Evolutionary conservation across 352 stramenopile species (phyloP).

Genomic region (Pythium aquatile): DNA sequence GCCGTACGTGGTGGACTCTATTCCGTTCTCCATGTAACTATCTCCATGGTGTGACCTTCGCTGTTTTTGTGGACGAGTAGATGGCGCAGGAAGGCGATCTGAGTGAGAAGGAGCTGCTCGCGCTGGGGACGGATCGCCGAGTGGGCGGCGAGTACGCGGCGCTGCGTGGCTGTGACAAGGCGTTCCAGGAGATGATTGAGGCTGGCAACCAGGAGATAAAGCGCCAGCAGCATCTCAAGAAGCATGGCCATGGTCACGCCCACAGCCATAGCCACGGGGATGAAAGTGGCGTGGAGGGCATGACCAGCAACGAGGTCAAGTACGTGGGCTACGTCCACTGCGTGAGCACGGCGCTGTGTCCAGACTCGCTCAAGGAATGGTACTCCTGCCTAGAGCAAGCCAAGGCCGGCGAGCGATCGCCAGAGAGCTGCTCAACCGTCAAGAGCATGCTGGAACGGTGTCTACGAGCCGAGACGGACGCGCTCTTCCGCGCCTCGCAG

Average conservation of each 20-base stretch:
- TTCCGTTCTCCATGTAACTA: neutral
- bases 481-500: constrained; percentile 61
- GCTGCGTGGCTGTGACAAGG: constrained; percentile 51
- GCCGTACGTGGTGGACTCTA: constrained; percentile 35
- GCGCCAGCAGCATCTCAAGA: constrained; percentile 15
- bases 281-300: constrained; percentile 12
- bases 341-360: constrained; percentile 46
- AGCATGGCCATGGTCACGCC: constrained; percentile 1
- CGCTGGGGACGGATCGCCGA: constrained; percentile 39
- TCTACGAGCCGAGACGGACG: constrained; percentile 60
- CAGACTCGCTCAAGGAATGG: constrained; percentile 50
- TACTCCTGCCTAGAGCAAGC: constrained; percentile 48
- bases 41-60: neutral
- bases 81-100: constrained; percentile 31
- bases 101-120: constrained; percentile 39
- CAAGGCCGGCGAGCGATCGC: constrained; percentile 34
- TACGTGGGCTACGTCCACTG: constrained; percentile 73
- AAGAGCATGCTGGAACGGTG: constrained; percentile 77
- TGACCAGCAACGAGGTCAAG: constrained; percentile 38
- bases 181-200: constrained; percentile 49
- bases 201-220: constrained; percentile 24
- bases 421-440: constrained; percentile 42
- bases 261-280: constrained; percentile 2
- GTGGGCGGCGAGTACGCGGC: constrained; percentile 42
- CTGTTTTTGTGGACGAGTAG: constrained; percentile 11